Evolutionary conservation across 441 rosid species (phyloP).

Genomic region (Gossypium schwendimanii): DNA sequence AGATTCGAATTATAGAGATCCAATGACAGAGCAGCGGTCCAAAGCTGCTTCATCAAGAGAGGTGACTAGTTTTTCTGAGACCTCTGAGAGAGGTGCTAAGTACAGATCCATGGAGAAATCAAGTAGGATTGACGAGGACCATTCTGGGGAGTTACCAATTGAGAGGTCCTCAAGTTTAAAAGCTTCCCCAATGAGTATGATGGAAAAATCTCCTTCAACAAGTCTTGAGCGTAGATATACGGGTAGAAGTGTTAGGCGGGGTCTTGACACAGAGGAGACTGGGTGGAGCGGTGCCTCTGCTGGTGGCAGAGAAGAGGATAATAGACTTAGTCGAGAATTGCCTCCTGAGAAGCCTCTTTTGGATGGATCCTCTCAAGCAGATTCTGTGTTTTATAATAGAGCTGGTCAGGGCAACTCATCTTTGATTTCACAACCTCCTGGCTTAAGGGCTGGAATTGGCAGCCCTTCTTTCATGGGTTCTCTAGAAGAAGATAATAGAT

Average conservation of each 20-base stretch:
- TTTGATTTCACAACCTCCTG: slow-evolving; percentile 49
- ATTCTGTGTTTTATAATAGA: slow-evolving; percentile 51
- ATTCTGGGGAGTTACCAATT: slow-evolving; percentile 45
- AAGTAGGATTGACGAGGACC: slow-evolving; percentile 61
- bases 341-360: slow-evolving; percentile 41
- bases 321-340: slow-evolving; percentile 30
- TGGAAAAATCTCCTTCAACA: slow-evolving; percentile 72
- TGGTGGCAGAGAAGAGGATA: slow-evolving; percentile 59
- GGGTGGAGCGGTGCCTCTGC: slow-evolving; percentile 47
- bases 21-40: slow-evolving; percentile 43
- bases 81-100: slow-evolving; percentile 53
- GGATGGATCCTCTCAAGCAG: slow-evolving; percentile 50
- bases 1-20: slow-evolving; percentile 41
- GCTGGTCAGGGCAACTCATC: slow-evolving; percentile 48
- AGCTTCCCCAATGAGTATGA: slow-evolving; percentile 63
- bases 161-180: slow-evolving; percentile 70
- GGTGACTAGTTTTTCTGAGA: slow-evolving; percentile 43
- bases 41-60: slow-evolving; percentile 58
- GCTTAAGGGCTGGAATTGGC: slow-evolving; percentile 57
- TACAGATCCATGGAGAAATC: slow-evolving; percentile 54
- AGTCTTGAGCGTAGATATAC: slow-evolving; percentile 69
- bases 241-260: slow-evolving; percentile 49
- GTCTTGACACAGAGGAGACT: slow-evolving; percentile 68
- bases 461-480: slow-evolving; percentile 65
- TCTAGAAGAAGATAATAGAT: slow-evolving; percentile 60